Percentiles rank a stretch among this genome's conserved stretches.
phyloP scores from a whole-genome alignment of 169 alveolate genomes.

The Eimeria tenella region DNA sequence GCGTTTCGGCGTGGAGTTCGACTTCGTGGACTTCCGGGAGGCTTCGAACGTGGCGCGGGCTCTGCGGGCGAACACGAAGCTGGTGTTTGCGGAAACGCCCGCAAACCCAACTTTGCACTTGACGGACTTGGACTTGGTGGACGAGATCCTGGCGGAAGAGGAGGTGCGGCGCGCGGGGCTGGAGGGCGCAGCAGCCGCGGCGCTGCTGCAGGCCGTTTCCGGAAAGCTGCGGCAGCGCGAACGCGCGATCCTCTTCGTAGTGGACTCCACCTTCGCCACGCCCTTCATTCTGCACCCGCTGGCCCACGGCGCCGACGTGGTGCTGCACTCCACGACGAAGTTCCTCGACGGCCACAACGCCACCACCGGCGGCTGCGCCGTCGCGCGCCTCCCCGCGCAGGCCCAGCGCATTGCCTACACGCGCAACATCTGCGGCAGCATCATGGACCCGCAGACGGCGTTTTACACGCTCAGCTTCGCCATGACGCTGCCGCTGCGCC shows the following conservation, averaged over 20 bases:
- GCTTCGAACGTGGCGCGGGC: slow-evolving; percentile 80
- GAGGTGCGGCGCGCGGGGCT: background rate
- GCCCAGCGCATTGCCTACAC: slow-evolving; percentile 79
- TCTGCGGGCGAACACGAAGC: slow-evolving; percentile 81
- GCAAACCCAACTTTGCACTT: slow-evolving; percentile 84
- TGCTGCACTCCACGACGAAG: slow-evolving; percentile 85
- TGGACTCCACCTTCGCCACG: slow-evolving; percentile 87
- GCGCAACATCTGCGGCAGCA: slow-evolving; percentile 85
- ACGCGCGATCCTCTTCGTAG: slow-evolving; percentile 40
- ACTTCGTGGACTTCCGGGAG: slow-evolving; percentile 85
- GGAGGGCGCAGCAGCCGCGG: background rate
- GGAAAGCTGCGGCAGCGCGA: background rate
- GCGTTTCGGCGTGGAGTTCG: slow-evolving; percentile 78
- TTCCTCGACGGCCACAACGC: slow-evolving; percentile 87
- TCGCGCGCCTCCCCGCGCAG: slow-evolving; percentile 75
- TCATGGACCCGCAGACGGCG: slow-evolving; percentile 84
- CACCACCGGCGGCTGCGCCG: slow-evolving; percentile 84
- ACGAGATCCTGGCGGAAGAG: slow-evolving; percentile 75
- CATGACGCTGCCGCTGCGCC: slow-evolving; percentile 81
- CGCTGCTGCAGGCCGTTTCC: background rate
- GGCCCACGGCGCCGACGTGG: slow-evolving; percentile 82
- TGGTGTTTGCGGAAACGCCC: slow-evolving; percentile 87
- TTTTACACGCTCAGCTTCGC: slow-evolving; percentile 82
- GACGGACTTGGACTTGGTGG: slow-evolving; percentile 82
- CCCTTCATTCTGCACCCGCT: slow-evolving; percentile 83